Base-by-base conservation (phyloP, 2,329 filamentous ascomycete species). In the Monilinia laxa region DNA sequence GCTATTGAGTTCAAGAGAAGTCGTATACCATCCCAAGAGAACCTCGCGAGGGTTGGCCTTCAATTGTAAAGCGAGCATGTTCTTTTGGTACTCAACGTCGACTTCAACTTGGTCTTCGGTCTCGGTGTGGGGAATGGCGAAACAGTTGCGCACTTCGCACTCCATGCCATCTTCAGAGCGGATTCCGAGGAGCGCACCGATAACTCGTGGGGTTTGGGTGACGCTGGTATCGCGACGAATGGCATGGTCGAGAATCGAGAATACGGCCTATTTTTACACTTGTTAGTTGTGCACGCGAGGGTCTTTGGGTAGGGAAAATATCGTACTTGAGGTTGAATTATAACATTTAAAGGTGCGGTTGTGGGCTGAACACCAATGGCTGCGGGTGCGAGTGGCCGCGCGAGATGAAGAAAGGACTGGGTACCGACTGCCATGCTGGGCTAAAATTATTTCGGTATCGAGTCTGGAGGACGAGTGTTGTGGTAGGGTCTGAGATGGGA, bases 11-110 rank as follows among this genome's bases (percentile, higher is more conserved):
- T 98, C 94, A 79, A 92, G 90, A 77, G 91, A 93, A 60, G 95
- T 99, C 71, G 95, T 96, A 82, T 99, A 99, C 95, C 95, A 99
- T 76, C 95, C 95, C 70, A 99, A 90, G 68, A 99, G 87, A 65
- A 93, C 88, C 81, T 99, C 95, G 80, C 93, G 92, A 62, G 95
- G 95, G 79, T 93, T 91, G 67, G 93, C 94, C 81, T 94, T 94
- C 73, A 98, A 88, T 79, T 97, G 94, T 74, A 99, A 84, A 68
- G 91, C 90, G 67, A 98, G 89, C 95, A 99, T 99, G 80, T 94
- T 93, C 87, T 98, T 98, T 83, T 99, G 95, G 81, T 98, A 99
- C 81, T 99, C 95, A 85, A 99, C 96, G 79, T 99, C 95, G 71
- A 99, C 95, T 81, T 99, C 95, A 76, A 99, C 95, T 81, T 99